Evolutionary conservation across 148 eudicot species (phyloP).

Genomic region (Euryodendron excelsum): DNA sequence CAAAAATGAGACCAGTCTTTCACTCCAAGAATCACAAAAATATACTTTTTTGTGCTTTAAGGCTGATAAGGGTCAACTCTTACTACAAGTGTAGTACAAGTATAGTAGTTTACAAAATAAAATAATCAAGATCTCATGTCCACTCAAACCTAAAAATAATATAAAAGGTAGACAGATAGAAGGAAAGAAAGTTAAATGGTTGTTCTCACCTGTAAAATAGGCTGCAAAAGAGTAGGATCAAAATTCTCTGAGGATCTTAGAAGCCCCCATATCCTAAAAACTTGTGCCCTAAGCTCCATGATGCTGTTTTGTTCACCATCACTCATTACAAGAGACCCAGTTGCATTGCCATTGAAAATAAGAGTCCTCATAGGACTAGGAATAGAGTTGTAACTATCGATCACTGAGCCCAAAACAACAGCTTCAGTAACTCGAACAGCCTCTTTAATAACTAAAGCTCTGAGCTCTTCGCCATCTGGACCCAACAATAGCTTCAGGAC

Average conservation of each 20-base stretch:
- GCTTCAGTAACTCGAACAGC: constrained; percentile 91
- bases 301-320: constrained; percentile 58
- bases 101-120: neutral
- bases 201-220: constrained; percentile 74
- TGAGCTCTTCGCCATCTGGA: constrained; percentile 81
- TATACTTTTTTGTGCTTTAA: neutral
- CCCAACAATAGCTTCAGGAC: constrained; percentile 89
- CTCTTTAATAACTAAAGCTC: constrained; percentile 80
- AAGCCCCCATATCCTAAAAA: constrained; percentile 85
- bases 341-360: constrained; percentile 42
- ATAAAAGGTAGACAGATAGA: neutral
- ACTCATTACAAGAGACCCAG: constrained; percentile 50
- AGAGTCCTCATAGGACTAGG: constrained; percentile 61
- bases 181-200: neutral
- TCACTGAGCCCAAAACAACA: constrained; percentile 60
- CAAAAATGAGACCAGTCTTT: neutral
- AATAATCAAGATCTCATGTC: neutral
- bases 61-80: neutral
- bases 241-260: constrained; percentile 69
- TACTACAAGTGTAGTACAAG: neutral
- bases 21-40: neutral
- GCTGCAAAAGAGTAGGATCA: constrained; percentile 83
- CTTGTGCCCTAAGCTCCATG: constrained; percentile 88
- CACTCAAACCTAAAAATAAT: neutral
- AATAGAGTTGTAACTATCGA: constrained; percentile 68